Evolutionary conservation across 805 yeast genomes (phyloP), one percentile per base, ranked within the genome.

Genomic region (Candida sanyiensis): DNA sequence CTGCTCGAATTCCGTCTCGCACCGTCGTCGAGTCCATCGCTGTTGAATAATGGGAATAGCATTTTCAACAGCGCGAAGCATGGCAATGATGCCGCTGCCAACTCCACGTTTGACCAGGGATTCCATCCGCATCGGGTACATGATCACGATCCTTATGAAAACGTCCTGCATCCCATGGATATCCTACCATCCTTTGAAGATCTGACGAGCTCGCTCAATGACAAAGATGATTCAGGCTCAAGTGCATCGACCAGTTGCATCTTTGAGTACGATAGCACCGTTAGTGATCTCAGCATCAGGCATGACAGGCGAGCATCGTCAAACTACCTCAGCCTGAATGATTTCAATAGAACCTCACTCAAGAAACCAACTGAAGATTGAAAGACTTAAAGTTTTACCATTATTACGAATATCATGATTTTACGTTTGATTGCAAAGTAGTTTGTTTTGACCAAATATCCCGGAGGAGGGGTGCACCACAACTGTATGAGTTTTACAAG

Each of bases 81-180:
- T 22, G 28, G 29, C 23, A 15, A 28, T 15, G 27, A 12, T 7
- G 21, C 22, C 18, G 26, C 21, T n/a, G 33, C 36, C 12, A 42
- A 41, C 8, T 26, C 38, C 6, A 33, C 39, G 6, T 12, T 31
- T 22, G 36, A 33, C 13, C 11, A 19, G 9, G n/a, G 28, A 25
- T 26, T 39, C n/a, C 37, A 38, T n/a, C 21, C 33, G 6, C 9
- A 20, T 17, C 22, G 37, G n/a, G n/a, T n/a, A 8, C 33, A 35
- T 1, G 12, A 12, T 5, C 5, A 37, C 21, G 56, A 54, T 33
- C 59, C 57, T 7, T 54, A 54, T 22, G 49, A 39, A 18, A 39
- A 46, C 22, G 8, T 50, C 9, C 28, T 42, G 11, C 58, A 52
- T 37, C 57, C 57, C 10, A 19, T 50, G 43, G 58, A 52, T 28